Conservation (phyloP, 1,284 basidiomycete genomes). For the Microbotryum violaceum region DNA sequence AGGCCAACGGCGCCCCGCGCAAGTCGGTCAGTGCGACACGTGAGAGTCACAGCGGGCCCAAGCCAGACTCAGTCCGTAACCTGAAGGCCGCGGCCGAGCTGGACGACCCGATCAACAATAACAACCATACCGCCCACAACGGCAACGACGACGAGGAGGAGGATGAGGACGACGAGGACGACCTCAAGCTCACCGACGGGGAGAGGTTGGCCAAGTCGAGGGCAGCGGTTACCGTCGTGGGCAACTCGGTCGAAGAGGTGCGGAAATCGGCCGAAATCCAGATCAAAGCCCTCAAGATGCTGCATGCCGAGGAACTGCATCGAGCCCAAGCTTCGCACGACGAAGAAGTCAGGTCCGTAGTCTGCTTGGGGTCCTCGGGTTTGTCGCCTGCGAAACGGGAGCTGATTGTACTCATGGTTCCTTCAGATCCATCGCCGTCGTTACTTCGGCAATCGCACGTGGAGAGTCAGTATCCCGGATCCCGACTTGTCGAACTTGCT, state of each 20-base stretch:
- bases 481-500: background rate
- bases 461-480: slow-evolving; percentile 22
- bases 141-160: background rate
- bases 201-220: background rate
- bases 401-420: too few relatives aligned
- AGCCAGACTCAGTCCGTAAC: too few relatives aligned
- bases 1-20: background rate
- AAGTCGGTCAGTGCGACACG: background rate
- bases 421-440: slow-evolving; percentile 28
- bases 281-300: slow-evolving; percentile 28
- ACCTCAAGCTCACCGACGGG: too few relatives aligned
- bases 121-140: too few relatives aligned
- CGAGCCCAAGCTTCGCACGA: slow-evolving; percentile 27
- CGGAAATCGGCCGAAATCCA: slow-evolving; percentile 20
- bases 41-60: too few relatives aligned
- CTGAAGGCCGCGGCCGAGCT: background rate
- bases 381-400: too few relatives aligned
- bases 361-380: background rate
- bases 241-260: slow-evolving; percentile 24
- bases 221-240: slow-evolving; percentile 11
- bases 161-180: background rate
- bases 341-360: slow-evolving; percentile 29
- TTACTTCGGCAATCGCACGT: slow-evolving; percentile 30
- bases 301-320: slow-evolving; percentile 29
- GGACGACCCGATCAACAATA: background rate